These are phyloP conservation scores for Candida sojae DNA, from an alignment of 1,139 yeast species.

Conservation along the genomic window DNA sequence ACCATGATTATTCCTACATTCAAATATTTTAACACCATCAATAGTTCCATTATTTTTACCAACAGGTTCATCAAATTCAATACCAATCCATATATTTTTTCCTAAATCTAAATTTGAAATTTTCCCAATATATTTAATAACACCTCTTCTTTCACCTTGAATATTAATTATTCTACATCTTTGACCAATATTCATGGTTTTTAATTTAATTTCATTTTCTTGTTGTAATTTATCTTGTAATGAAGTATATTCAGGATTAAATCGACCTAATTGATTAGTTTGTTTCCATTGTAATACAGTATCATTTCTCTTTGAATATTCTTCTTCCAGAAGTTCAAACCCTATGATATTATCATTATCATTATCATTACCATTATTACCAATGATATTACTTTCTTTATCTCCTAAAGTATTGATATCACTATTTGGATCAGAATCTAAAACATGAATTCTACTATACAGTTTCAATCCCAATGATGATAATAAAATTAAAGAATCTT, in stretches of 20 bases:
- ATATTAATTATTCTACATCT: conserved; percentile 46
- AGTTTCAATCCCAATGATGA: conserved; percentile 30
- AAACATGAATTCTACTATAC: conserved; percentile 51
- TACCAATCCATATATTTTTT: conserved; percentile 47
- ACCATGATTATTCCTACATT: conserved; percentile 44
- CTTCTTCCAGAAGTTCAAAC: conserved; percentile 64
- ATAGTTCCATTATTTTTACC: conserved; percentile 47
- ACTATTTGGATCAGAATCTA: conserved; percentile 55
- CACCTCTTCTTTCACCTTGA: conserved; percentile 65
- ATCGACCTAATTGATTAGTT: conserved; percentile 67
- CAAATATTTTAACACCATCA: conserved; percentile 34
- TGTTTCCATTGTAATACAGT: conserved; percentile 80
- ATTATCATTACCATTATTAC: conserved; percentile 7
- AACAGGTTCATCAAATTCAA: conserved; percentile 52
- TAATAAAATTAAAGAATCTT: conserved; percentile 17
- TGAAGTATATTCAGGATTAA: conserved; percentile 53
- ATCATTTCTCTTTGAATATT: conserved; percentile 60
- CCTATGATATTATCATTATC: not conserved
- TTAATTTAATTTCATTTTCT: conserved; percentile 20
- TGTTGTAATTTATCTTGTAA: conserved; percentile 20
- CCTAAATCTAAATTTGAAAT: conserved; percentile 58
- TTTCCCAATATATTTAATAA: conserved; percentile 65
- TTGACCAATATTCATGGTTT: conserved; percentile 30
- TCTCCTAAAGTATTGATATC: conserved; percentile 38
- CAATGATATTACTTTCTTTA: conserved; percentile 24